Base-by-base conservation (phyloP, 192 early-diverging fungal genomes). In the Podila verticillata region DNA sequence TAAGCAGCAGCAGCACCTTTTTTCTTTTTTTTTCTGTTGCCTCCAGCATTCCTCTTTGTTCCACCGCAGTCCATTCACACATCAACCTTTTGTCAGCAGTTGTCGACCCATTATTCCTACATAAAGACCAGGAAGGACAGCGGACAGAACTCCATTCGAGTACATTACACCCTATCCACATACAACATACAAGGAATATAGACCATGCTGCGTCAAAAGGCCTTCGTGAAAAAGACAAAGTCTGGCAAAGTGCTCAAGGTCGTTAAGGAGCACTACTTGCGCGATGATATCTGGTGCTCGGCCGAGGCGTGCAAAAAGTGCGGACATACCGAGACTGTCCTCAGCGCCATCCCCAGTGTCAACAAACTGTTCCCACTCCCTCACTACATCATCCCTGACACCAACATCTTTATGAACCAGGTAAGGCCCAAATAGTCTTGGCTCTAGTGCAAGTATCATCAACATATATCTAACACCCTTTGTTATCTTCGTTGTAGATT, bases 251-350 rank as follows among this genome's bases (percentile, higher is more conserved):
- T 97, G 47, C 86, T 98, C 54, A 97, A 96, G 75, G 93, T 97
- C 8, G 93, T 98, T 74, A 95, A 95, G 82, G 97, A 99, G 75
- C 97, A 98, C 75, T 99, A 98, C 83, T 83, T 98, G 31, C 91
- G 97, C 49, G 96, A 99, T 77, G 98, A 99, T 85, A 96, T 99
- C 66, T 83, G 86, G 48, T 99, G 98, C 80, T 93, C 92, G 2
- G 81, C 89, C 2, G 72, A 86, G 30, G 73, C 65, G 10, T 97
- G 96, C 73, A 78, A 75, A 24, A 58, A 20, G 9, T 92, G 91
- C 68, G 68, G 61, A 31, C 86, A 86, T 20, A 72, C 67, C 49
- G 63, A 84, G 57, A 60, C 75, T 2, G 75, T 88, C 15, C 85
- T 92, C 39, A 88, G 82, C 48, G 71, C 71, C 1, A 66, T 57